Conservation (phyloP, 768 basidiomycete genomes). For the Pleurotus tuoliensis region DNA sequence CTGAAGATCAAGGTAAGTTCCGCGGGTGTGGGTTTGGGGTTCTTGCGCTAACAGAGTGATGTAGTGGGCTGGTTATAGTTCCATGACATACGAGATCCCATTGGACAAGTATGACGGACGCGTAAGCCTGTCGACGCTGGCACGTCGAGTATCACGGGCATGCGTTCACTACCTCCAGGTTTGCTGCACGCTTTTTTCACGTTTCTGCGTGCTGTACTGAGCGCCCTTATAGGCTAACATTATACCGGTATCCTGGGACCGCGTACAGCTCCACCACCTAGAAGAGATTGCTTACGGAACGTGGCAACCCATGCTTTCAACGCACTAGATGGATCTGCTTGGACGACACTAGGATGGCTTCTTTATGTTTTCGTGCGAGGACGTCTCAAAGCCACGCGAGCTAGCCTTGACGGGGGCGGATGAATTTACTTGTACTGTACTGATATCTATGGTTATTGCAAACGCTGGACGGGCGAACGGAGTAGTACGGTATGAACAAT, state of each 20-base stretch:
- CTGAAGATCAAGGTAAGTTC: slow-evolving; percentile 55
- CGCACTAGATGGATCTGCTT: slow-evolving; percentile 25
- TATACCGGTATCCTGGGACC: slow-evolving; percentile 67
- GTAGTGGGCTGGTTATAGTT: slow-evolving; percentile 68
- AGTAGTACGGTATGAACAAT: neutral
- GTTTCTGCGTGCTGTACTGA: slow-evolving; percentile 3
- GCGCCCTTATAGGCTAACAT: slow-evolving; percentile 50
- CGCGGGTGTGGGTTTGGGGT: neutral
- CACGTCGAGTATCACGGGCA: slow-evolving; percentile 64
- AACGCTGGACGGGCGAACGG: neutral
- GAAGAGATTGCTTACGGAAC: slow-evolving; percentile 66
- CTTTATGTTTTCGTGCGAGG: neutral
- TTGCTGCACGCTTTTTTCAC: slow-evolving; percentile 13
- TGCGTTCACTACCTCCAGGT: slow-evolving; percentile 76
- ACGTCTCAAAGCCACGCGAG: too few relatives aligned
- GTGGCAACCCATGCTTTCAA: slow-evolving; percentile 69
- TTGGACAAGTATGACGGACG: slow-evolving; percentile 64
- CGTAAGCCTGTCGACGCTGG: slow-evolving; percentile 62
- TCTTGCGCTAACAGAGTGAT: slow-evolving; percentile 1
- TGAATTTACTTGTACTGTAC: neutral
- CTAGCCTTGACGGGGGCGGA: too few relatives aligned
- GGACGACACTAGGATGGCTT: neutral
- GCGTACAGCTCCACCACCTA: slow-evolving; percentile 64
- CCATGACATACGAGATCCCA: slow-evolving; percentile 73
- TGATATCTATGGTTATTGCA: neutral